Evolutionary conservation across 805 yeast genomes (phyloP), one percentile per base, ranked within the genome.

Genomic region (Barnettozyma pratensis): DNA sequence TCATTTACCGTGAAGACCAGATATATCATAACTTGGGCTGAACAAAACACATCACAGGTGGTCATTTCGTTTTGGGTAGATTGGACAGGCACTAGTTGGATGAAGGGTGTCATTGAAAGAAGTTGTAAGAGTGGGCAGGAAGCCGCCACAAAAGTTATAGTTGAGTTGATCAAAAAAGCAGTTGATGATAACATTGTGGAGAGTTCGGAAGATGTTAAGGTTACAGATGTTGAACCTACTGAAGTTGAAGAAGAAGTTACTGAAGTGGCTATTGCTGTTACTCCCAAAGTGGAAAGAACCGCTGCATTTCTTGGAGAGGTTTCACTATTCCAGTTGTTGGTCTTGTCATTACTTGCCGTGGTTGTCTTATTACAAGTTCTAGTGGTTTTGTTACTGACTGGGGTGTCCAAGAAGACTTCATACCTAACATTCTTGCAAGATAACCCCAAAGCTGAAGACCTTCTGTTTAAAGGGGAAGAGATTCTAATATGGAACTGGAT

Each of bases 31-130:
- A 74, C 84, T 3, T 94, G 99, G 98, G 89, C 74, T 0, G 72
- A 70, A 7, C 65, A 73, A 30, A 87, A 84, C 58, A 63, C 69
- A 27, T 84, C 96, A 5, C 69, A 72, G 42, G 57, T 94, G 37
- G 69, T 69, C 40, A 66, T 86, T n/a, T 77, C 90, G n/a, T 87
- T 77, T 63, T 79, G 80, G 70, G 76, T 92, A 38, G 84, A 86
- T 41, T 94, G 99, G 99, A 79, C 85, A 0, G 96, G 94, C 3
- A 77, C 85, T 45, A 85, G 96, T 51, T 94, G 97, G 97, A 79
- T 94, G 59, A 91, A 89, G 63, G 77, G 86, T 11, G 82, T 96
- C 47, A 85, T 94, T 53, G 98, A 94, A 62, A 84, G 82, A 53
- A 91, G 91, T 48, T 83, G 96, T 11, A 69, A 74, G 41, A 79